Percentiles rank a stretch among this genome's conserved stretches.
Conservation (phyloP, 306 rosid genomes). For the Cicer arietinum region DNA sequence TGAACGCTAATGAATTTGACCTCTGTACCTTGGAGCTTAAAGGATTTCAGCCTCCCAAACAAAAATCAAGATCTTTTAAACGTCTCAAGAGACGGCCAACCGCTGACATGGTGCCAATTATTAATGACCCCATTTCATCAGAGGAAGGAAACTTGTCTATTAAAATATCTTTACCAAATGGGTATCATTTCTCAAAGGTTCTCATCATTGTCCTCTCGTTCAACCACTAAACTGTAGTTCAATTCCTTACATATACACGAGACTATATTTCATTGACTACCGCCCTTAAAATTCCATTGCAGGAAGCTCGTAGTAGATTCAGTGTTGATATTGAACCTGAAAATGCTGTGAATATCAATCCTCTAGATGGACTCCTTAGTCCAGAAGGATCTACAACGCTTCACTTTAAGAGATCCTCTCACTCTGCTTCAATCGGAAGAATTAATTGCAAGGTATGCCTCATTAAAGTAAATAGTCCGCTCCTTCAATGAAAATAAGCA, state of each 20-base stretch:
- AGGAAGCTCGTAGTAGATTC: conserved; percentile 97
- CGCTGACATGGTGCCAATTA: conserved; percentile 70
- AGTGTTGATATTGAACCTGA: conserved; percentile 82
- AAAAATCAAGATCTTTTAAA: conserved; percentile 62
- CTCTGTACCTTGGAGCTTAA: conserved; percentile 80
- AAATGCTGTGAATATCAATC: conserved; percentile 66
- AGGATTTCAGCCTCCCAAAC: conserved; percentile 84
- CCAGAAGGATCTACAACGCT: conserved; percentile 82
- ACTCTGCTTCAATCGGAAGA: conserved; percentile 68
- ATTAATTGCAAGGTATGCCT: conserved; percentile 87
- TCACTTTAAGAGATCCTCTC: conserved; percentile 74
- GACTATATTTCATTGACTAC: conserved; percentile 30
- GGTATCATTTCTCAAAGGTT: conserved; percentile 95
- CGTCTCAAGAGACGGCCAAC: conserved; percentile 83
- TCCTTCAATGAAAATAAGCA: conserved; percentile 21
- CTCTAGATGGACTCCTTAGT: conserved; percentile 79
- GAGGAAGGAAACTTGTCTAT: conserved; percentile 75
- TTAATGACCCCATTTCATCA: conserved; percentile 66
- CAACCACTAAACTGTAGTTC: conserved; percentile 27
- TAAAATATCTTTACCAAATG: conserved; percentile 73
- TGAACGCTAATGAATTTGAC: conserved; percentile 53
- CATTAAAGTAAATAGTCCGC: conserved; percentile 31
- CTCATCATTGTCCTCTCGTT: conserved; percentile 29
- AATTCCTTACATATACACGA: background rate
- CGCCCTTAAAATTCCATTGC: conserved; percentile 46